phyloP scores from a whole-genome alignment of 306 rosid species.

The barrel medic (Medicago truncatula) region DNA sequence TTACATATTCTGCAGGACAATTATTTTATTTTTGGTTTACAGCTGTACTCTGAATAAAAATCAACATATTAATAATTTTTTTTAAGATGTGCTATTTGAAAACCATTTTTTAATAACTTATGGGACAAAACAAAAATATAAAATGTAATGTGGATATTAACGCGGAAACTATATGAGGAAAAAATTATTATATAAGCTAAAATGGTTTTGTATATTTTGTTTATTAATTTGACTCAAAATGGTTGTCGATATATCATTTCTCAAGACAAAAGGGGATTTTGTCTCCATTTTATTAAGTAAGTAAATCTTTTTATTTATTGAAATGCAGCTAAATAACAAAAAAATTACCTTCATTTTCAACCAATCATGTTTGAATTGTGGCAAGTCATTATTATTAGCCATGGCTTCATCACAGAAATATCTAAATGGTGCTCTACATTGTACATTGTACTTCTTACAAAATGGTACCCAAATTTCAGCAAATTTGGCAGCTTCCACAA shows the following conservation, averaged over 20 bases:
- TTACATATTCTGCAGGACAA: too few relatives aligned
- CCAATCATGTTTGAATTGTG: slow-evolving; percentile 50
- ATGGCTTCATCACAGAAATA: slow-evolving; percentile 46
- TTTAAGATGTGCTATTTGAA: too few relatives aligned
- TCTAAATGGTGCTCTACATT: slow-evolving; percentile 70
- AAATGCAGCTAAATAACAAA: not conserved
- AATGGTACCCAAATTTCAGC: slow-evolving; percentile 74
- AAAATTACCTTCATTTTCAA: slow-evolving; percentile 50
- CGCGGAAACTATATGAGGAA: too few relatives aligned
- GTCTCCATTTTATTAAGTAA: not conserved
- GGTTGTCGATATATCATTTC: too few relatives aligned
- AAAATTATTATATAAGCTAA: too few relatives aligned
- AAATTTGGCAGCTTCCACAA: slow-evolving; percentile 60
- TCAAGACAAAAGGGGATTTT: not conserved
- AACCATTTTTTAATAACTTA: too few relatives aligned
- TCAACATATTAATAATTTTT: too few relatives aligned
- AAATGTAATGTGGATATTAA: too few relatives aligned
- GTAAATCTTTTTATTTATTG: not conserved
- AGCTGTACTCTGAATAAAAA: not conserved
- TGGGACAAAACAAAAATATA: too few relatives aligned
- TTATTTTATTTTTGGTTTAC: too few relatives aligned
- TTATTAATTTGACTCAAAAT: too few relatives aligned
- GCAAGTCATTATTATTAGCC: not conserved
- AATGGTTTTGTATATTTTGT: too few relatives aligned
- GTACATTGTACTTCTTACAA: slow-evolving; percentile 60